Percentiles rank a stretch among this genome's conserved stretches.
These are phyloP conservation scores for Colletotrichum sublineola DNA, from an alignment of 2,329 filamentous ascomycete species.

Conservation along the genomic window DNA sequence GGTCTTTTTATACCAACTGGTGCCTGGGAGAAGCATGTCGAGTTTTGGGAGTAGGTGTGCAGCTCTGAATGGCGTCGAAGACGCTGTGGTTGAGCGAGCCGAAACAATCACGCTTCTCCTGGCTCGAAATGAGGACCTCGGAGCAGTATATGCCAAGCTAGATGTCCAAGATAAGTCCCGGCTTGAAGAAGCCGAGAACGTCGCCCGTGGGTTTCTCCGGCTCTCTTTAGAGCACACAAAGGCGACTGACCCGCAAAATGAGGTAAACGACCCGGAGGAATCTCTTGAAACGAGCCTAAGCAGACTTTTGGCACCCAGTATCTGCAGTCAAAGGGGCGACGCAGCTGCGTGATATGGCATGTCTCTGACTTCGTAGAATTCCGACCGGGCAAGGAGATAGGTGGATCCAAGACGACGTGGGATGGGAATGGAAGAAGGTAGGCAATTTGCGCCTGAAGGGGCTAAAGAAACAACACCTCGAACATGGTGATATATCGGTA, in stretches of 20 bases:
- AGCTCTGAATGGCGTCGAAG: conserved; percentile 84
- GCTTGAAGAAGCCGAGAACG: conserved; percentile 75
- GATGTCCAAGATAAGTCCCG: conserved; percentile 73
- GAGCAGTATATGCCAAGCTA: conserved; percentile 77
- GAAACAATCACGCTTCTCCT: conserved; percentile 78
- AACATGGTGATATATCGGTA: background rate
- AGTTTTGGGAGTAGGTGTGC: conserved; percentile 92
- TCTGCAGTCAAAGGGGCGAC: background rate
- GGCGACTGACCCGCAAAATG: background rate
- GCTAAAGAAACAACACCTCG: background rate
- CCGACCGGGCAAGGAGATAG: background rate
- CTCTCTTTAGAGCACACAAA: conserved; percentile 8
- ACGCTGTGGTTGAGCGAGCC: conserved; percentile 79
- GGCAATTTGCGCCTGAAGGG: background rate
- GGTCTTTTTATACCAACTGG: conserved; percentile 80
- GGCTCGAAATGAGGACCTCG: conserved; percentile 81
- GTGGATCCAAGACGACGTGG: background rate
- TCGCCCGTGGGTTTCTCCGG: conserved; percentile 69
- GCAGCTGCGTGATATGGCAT: background rate
- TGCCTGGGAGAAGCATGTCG: conserved; percentile 76
- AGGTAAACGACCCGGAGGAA: background rate
- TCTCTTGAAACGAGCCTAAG: background rate
- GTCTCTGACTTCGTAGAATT: background rate
- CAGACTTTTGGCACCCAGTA: background rate
- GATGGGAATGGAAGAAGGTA: background rate